Base-by-base conservation (phyloP, 176 grass and related monocot genomes). In the Avena eriantha region DNA sequence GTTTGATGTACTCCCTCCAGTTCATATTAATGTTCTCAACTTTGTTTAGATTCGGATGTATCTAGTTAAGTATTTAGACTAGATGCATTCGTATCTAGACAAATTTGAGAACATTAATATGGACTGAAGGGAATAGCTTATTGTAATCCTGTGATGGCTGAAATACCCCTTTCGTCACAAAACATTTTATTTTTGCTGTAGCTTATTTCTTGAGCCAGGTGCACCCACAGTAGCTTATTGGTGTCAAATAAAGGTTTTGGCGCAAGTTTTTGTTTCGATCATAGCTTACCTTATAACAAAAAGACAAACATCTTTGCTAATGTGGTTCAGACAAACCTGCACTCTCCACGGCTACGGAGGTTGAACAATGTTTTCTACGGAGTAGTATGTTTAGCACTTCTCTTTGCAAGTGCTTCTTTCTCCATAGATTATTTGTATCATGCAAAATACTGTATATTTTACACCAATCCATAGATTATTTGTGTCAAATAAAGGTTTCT, bases 201-300 rank as follows among this genome's bases (percentile, higher is more conserved):
- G 61, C 50, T 78, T 78, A 36, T 33, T 31, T 65, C 4, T 26
- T 31, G 23, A 31, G 61, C 31, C 11, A 15, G 74, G 55, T 77
- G 29, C 74, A 35, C 74, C 26, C 1, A 0, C 49, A 12, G 2
- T 3, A 35, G 49, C 17, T 77, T 12, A 11, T 54, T 77, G 10
- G 8, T 77, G 49, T 21, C 7, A 35, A 74, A 34, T 63, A 10
- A 73, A 33, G 41, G 41, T 35, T 83, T 8, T 47, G 16, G 17
- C 21, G 16, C 2, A 19, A 15, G 35, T 36, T 7, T 59, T 41
- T 14, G 75, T 26, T 69, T 36, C 3, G 4, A 53, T 17, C 13
- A 36, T 80, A 26, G 39, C 35, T 80, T 80, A 56, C 23, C 5
- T 80, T 45, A 2, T 80, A 4, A 35, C 66, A 50, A 73, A 84